Percentiles rank a stretch among this genome's conserved stretches.
Conservation (phyloP, 2,329 filamentous ascomycete species). For the Lachnellula arida region DNA sequence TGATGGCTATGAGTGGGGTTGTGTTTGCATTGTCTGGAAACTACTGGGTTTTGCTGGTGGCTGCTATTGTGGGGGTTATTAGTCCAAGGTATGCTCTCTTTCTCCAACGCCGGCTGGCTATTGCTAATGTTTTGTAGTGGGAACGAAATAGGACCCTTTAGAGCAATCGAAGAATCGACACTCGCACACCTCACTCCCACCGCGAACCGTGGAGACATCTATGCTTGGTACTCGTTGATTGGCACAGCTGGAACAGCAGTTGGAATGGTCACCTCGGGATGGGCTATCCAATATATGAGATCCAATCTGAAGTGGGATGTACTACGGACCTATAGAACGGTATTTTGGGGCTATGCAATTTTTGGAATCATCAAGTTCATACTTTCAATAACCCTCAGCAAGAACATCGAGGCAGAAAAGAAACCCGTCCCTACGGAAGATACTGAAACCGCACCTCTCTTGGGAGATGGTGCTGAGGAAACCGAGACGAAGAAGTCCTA, state of each 20-base stretch:
- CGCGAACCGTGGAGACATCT: constrained; percentile 48
- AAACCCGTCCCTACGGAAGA: constrained; percentile 29
- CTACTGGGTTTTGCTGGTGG: constrained; percentile 54
- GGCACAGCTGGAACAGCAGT: constrained; percentile 57
- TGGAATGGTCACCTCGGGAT: constrained; percentile 56
- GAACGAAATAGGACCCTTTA: constrained; percentile 60
- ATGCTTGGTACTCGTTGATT: constrained; percentile 56
- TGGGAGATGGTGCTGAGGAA: constrained; percentile 21
- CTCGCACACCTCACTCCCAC: constrained; percentile 50
- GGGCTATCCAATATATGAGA: constrained; percentile 50
- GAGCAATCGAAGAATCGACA: constrained; percentile 57
- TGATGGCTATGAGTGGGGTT: constrained; percentile 53
- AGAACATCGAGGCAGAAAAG: constrained; percentile 35
- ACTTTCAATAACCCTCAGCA: constrained; percentile 46
- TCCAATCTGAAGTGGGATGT: constrained; percentile 39
- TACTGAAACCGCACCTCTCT: constrained; percentile 27
- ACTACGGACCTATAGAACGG: constrained; percentile 45
- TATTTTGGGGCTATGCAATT: constrained; percentile 54
- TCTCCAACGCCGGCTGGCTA: background rate
- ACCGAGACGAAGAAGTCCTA: constrained; percentile 18
- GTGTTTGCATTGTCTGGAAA: constrained; percentile 48
- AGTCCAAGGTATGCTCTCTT: constrained; percentile 43
- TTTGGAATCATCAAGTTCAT: constrained; percentile 54
- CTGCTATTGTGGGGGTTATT: constrained; percentile 57
- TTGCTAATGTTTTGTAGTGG: constrained; percentile 39